Base-by-base conservation (phyloP, 805 yeast genomes). In the Wickerhamiella alocasiicola region DNA sequence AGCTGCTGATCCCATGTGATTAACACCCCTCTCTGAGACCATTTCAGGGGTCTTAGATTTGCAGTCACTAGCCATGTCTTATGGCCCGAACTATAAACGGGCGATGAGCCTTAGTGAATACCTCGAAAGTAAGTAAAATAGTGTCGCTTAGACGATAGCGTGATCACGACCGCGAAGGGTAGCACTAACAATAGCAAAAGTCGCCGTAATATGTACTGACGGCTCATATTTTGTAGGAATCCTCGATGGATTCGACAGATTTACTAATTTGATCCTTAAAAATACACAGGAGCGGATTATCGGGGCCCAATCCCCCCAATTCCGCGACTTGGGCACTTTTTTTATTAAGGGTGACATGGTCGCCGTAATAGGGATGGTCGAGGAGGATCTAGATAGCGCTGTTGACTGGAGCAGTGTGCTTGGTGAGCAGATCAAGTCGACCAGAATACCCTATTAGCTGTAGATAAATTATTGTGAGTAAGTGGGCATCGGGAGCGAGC, bases 321-420 rank as follows among this genome's bases (percentile, higher is more conserved):
- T 47, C 5, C 47, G 49, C 9, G 49, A 55, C 12, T 43, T 60
- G n/a, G 65, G 65, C 4, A 42, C 57, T 2, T 57, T 59, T 47
- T 39, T 61, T 16, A 32, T 61, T 9, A 52, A 65, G 13, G 65
- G 65, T 3, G 65, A 61, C 26, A 43, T 51, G 27, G 61, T 61
- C 9, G 59, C 56, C 2, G 31, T 52, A 4, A 48, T 60, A 39
- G 65, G 65, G 4, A 45, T 52, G 25, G 49, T 58, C 4, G 63
- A 61, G 17, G 47, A 46, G 4, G 54, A 52, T 19, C 38, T 49
- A 11, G 64, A 61, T n/a, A 43, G 46, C 1, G 42, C 47, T 12
- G 53, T 55, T n/a, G 57, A 61, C 23, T 61, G 65, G 65, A 32
- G 48, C 12, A 46, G 48, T 27, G 55, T 61, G 1, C 37, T 55